Evolutionary conservation across 2,329 filamentous ascomycete genomes (phyloP).

Genomic region (Waltergamsia citrina): DNA sequence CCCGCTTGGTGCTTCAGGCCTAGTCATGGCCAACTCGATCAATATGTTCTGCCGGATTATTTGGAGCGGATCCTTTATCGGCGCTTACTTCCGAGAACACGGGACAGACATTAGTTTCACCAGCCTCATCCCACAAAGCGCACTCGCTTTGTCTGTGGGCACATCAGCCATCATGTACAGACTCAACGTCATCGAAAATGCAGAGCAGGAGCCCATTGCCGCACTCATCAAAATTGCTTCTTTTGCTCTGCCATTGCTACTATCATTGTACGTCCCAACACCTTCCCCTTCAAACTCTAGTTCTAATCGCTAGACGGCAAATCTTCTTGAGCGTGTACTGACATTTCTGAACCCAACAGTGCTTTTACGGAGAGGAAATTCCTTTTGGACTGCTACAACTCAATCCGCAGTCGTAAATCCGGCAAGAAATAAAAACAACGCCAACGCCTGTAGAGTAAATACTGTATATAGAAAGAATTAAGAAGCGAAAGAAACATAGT

Average conservation of each 20-base stretch:
- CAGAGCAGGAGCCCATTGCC: conserved; percentile 15
- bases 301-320: neutral
- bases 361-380: conserved; percentile 44
- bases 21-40: conserved; percentile 79
- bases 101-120: conserved; percentile 19
- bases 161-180: conserved; percentile 15
- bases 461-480: conserved; percentile 1
- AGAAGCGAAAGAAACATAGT: neutral
- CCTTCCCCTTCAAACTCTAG: neutral
- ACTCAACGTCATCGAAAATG: conserved; percentile 13
- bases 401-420: conserved; percentile 24
- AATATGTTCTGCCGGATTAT: conserved; percentile 81
- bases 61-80: conserved; percentile 73
- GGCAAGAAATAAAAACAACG: conserved; percentile 10
- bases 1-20: conserved; percentile 62
- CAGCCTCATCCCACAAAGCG: conserved; percentile 16
- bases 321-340: no score
- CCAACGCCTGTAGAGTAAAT: neutral
- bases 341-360: conserved; percentile 21
- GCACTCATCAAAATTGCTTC: conserved; percentile 36
- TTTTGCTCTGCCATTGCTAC: conserved; percentile 40
- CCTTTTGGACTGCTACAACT: conserved; percentile 38
- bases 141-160: conserved; percentile 15
- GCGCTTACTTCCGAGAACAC: conserved; percentile 45
- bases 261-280: conserved; percentile 47